A percentile compares a stretch with the other conserved stretches of the same genome.
Evolutionary conservation across 2,329 filamentous ascomycete species (phyloP).

Genomic region (Aspergillus awamori): DNA sequence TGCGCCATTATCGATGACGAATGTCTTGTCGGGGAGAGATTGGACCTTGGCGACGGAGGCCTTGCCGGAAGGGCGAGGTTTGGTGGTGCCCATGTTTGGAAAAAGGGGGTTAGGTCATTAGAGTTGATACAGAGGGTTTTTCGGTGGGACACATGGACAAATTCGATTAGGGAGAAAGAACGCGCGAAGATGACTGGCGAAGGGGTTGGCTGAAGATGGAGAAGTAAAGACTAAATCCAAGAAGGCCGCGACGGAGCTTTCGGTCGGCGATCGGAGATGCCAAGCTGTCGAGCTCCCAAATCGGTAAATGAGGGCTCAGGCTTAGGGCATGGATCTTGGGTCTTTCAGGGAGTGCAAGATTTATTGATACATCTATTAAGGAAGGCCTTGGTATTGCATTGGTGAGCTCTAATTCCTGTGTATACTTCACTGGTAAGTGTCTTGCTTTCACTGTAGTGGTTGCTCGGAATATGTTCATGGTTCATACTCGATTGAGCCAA

Average conservation of each 20-base stretch:
- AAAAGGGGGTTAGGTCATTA: not conserved
- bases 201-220: conserved; percentile 7
- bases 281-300: conserved; percentile 18
- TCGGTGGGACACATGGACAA: not conserved
- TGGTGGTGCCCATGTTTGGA: conserved; percentile 37
- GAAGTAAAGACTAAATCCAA: not conserved
- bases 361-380: not conserved
- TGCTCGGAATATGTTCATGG: too few species aligned
- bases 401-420: too few species aligned
- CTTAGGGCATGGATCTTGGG: conserved; percentile 22
- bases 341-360: not conserved
- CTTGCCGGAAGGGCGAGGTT: conserved; percentile 49
- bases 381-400: too few species aligned
- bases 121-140: not conserved
- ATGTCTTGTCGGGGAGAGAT: conserved; percentile 64
- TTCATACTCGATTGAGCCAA: too few species aligned
- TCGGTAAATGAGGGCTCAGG: conserved; percentile 27
- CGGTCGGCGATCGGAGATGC: conserved; percentile 16
- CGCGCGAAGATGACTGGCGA: not conserved
- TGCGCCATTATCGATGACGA: conserved; percentile 92
- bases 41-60: conserved; percentile 54
- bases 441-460: too few species aligned
- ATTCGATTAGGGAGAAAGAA: not conserved
- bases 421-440: too few species aligned
- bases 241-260: conserved; percentile 13